Evolutionary conservation across 805 yeast species (phyloP), one percentile per base, ranked within the genome.

Genomic region (Schwanniomyces pseudopolymorphus): DNA sequence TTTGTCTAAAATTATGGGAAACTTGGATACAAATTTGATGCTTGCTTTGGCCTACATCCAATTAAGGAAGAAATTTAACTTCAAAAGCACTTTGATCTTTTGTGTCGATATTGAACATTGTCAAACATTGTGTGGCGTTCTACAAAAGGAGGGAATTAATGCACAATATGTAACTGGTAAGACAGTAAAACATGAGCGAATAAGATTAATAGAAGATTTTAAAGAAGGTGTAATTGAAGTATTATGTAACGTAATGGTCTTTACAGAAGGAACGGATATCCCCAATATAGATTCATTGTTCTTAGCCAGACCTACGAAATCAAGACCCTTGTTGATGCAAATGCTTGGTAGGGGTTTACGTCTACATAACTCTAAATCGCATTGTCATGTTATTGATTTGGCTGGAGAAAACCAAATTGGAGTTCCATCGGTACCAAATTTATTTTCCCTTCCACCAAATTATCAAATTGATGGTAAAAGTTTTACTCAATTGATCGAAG

Each of bases 211-310:
- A 2, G 63, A 69, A 5, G 83, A 78, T 28, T 92, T 91, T 59
- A 77, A 74, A 49, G 54, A 66, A 0, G 90, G 94, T 0, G 59
- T 74, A 13, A 72, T 88, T 16, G 80, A 84, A 4, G 95, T 92
- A 0, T 65, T 91, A 25, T 77, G 94, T 68, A 92, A 92, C 59
- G 94, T 96, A 61, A 89, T 87, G 14, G 88, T 91, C 5, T 85
- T 92, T 55, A 91, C 96, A 0, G 98, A 91, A 62, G 98, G 98
- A 0, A 89, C 97, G 0, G 97, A 91, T 66, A 83, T 92, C 16
- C 97, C 97, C 2, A 83, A 83, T 50, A 85, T 90, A 46, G 97
- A 91, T 58, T 83, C 89, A 25, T 69, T 91, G 10, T 71, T 91
- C 24, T 63, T 91, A 26, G 87, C 88, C 3, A 69, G 97, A 27